Conservation (phyloP, 129 eudicot species). For the Escallonia rubra region DNA sequence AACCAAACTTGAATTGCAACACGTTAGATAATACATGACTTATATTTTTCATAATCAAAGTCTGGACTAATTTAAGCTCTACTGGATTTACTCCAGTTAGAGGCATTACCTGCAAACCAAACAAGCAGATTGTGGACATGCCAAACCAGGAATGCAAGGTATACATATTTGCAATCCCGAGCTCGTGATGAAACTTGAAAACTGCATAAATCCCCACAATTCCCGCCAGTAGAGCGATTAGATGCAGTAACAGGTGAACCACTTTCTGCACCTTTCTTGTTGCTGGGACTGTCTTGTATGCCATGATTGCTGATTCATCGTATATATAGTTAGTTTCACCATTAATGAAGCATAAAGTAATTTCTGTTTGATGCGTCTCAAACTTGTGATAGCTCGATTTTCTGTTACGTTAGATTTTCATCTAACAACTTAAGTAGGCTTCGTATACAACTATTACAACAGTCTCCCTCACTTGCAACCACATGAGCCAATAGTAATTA, state of each 20-base stretch:
- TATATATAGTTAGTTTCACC: no score
- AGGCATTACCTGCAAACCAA: conserved; percentile 54
- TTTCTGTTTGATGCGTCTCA: no score
- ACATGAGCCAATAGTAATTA: no score
- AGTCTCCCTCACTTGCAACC: no score
- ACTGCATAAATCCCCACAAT: conserved; percentile 56
- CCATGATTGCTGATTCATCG: conserved; percentile 48
- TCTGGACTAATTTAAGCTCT: no score
- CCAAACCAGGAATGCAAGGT: conserved; percentile 86
- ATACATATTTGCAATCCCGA: conserved; percentile 41
- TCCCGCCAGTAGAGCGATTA: conserved; percentile 51
- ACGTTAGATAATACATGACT: no score
- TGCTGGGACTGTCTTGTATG: conserved; percentile 50
- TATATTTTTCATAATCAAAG: not conserved
- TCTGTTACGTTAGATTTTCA: no score
- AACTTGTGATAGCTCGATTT: no score
- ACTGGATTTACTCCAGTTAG: not conserved
- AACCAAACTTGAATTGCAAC: not conserved
- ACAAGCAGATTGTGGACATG: conserved; percentile 51
- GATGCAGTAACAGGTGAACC: conserved; percentile 43
- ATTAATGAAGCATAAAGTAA: no score
- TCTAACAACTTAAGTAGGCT: no score
- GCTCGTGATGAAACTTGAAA: conserved; percentile 58
- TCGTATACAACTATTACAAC: no score
- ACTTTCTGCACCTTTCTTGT: conserved; percentile 33